A percentile compares a stretch with the other conserved stretches of the same genome.
These are phyloP conservation scores for Phaseolus lunatus DNA, from an alignment of 306 rosid genomes.

Conservation along the genomic window DNA sequence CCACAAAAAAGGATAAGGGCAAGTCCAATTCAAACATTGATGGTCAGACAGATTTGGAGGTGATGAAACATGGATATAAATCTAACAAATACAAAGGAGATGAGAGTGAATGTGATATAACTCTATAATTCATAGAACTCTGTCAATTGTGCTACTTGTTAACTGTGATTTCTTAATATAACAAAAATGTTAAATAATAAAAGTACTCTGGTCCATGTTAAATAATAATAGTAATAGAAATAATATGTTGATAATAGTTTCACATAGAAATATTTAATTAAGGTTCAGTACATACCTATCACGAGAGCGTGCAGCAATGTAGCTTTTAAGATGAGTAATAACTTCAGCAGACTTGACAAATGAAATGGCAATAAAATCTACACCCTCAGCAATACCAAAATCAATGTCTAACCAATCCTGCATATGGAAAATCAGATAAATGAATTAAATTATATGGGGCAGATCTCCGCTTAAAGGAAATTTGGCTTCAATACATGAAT, in stretches of 20 bases:
- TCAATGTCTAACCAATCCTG: slow-evolving; percentile 99
- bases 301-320: slow-evolving; percentile 90
- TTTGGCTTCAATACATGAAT: slow-evolving; percentile 21
- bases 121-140: slow-evolving; percentile 8
- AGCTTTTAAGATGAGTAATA: slow-evolving; percentile 96
- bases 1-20: slow-evolving; percentile 14
- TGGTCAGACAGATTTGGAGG: background rate
- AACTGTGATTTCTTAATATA: slow-evolving; percentile 12
- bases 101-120: slow-evolving; percentile 26
- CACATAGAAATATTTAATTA: background rate
- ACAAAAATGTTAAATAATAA: background rate
- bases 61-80: background rate
- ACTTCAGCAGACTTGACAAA: slow-evolving; percentile 99
- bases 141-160: background rate
- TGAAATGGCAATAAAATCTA: slow-evolving; percentile 94
- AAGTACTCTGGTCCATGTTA: background rate
- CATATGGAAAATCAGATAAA: slow-evolving; percentile 49
- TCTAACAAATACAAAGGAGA: slow-evolving; percentile 12
- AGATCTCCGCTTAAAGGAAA: slow-evolving; percentile 21
- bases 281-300: slow-evolving; percentile 60
- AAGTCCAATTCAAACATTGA: slow-evolving; percentile 28
- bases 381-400: slow-evolving; percentile 95
- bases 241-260: background rate
- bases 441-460: background rate
- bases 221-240: slow-evolving; percentile 16